Percentiles rank a stretch among this genome's conserved stretches.
phyloP scores from a whole-genome alignment of 2,329 filamentous ascomycete species.

The Alternaria consortialis region DNA sequence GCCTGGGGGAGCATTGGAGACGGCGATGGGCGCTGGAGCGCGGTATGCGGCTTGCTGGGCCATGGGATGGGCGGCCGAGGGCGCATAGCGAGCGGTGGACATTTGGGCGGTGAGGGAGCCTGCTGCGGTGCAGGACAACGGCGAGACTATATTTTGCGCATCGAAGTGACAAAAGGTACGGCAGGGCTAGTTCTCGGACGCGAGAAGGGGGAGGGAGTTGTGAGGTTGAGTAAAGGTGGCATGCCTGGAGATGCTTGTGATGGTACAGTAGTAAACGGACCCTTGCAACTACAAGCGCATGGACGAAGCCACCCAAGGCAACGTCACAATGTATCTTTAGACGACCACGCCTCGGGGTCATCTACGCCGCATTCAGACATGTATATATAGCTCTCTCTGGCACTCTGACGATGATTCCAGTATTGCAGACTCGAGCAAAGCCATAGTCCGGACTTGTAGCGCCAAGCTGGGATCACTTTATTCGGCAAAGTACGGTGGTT shows the following conservation, averaged over 20 bases:
- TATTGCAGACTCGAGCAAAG: conserved; percentile 1
- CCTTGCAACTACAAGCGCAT: conserved; percentile 17
- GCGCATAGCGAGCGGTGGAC: conserved; percentile 52
- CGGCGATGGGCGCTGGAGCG: conserved; percentile 39
- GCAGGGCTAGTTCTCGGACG: conserved; percentile 13
- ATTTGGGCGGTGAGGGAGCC: conserved; percentile 48
- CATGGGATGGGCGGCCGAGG: conserved; percentile 44
- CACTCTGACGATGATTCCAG: neutral
- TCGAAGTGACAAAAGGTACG: conserved; percentile 30
- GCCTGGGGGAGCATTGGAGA: conserved; percentile 62
- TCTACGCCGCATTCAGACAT: neutral
- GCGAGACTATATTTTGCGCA: conserved; percentile 43
- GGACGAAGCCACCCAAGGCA: conserved; percentile 35
- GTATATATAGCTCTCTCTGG: neutral
- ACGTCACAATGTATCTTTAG: conserved; percentile 28
- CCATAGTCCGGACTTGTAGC: neutral
- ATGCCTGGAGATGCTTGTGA: conserved; percentile 22
- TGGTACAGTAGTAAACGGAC: conserved; percentile 18
- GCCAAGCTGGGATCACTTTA: conserved; percentile 11
- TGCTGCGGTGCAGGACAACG: conserved; percentile 46
- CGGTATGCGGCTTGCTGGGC: conserved; percentile 50
- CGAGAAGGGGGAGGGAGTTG: conserved; percentile 21
- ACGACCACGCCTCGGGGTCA: neutral
- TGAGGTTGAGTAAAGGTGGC: conserved; percentile 23
- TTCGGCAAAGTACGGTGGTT: conserved; percentile 9